phyloP scores from a whole-genome alignment of 2,329 filamentous ascomycete genomes.

The Nemania abortiva region DNA sequence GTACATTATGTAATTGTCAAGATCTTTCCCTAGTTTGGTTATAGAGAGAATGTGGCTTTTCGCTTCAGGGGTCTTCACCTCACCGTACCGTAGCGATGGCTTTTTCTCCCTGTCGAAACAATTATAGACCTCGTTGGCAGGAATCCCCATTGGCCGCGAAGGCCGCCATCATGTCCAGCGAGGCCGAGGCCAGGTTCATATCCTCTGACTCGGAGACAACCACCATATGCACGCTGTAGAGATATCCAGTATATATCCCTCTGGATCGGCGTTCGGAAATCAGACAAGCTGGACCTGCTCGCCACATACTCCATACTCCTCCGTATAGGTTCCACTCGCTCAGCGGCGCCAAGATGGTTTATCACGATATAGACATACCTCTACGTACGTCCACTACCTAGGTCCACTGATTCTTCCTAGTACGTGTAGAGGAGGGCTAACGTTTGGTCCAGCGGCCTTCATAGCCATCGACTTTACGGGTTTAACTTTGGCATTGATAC shows the following conservation, averaged over 20 bases:
- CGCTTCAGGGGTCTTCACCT: conserved; percentile 8
- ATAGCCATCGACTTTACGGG: conserved; percentile 45
- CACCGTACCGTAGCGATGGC: background rate
- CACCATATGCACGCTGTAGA: background rate
- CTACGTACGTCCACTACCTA: conserved; percentile 33
- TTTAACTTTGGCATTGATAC: conserved; percentile 43
- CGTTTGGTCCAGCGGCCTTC: conserved; percentile 40
- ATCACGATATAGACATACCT: conserved; percentile 42
- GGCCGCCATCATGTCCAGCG: background rate
- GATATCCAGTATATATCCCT: conserved; percentile 3
- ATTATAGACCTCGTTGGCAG: conserved; percentile 18
- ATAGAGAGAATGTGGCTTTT: conserved; percentile 6
- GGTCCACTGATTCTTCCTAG: background rate
- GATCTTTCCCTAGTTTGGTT: background rate
- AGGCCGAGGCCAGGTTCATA: conserved; percentile 4
- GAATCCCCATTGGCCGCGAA: background rate
- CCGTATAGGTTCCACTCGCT: background rate
- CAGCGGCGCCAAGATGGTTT: conserved; percentile 32
- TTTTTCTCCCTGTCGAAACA: conserved; percentile 3
- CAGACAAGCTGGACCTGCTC: background rate
- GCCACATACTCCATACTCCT: background rate
- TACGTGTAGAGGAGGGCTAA: conserved; percentile 10
- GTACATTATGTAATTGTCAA: conserved; percentile 26
- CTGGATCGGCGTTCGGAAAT: background rate
- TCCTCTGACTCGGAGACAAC: background rate